Evolutionary conservation across 805 yeast genomes (phyloP).

Genomic region (Nakazawaea anatomiae): DNA sequence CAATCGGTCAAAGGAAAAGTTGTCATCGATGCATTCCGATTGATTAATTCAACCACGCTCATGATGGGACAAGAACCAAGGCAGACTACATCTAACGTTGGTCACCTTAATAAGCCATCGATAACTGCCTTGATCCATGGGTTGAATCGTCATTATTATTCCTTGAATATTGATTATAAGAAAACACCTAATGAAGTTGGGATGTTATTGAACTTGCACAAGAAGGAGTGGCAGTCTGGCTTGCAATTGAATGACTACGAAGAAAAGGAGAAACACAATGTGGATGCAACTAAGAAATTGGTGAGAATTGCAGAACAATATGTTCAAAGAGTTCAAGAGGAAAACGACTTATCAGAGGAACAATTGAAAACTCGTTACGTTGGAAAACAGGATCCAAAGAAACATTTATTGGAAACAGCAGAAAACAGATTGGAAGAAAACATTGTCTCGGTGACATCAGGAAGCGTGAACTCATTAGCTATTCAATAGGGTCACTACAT

Average conservation of each 20-base stretch:
- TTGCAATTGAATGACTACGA: conserved; percentile 71
- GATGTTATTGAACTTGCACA: conserved; percentile 91
- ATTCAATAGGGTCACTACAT: conserved; percentile 45
- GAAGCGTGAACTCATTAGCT: conserved; percentile 86
- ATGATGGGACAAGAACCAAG: conserved; percentile 98
- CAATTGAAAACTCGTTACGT: conserved; percentile 93
- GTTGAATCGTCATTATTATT: conserved; percentile 92
- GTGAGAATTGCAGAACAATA: conserved; percentile 88
- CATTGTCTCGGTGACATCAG: conserved; percentile 78
- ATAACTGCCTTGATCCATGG: conserved; percentile 97
- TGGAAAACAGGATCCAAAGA: conserved; percentile 98
- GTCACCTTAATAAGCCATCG: conserved; percentile 91
- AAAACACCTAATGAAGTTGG: conserved; percentile 89
- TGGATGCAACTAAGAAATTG: conserved; percentile 68
- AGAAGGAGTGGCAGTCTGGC: conserved; percentile 94
- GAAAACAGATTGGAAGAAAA: conserved; percentile 84
- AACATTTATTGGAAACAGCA: conserved; percentile 88
- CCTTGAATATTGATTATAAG: conserved; percentile 89
- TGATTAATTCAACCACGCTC: conserved; percentile 78
- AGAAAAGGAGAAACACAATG: conserved; percentile 69
- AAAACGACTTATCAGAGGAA: conserved; percentile 79
- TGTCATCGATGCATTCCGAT: conserved; percentile 96
- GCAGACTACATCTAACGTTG: conserved; percentile 93
- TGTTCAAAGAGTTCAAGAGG: conserved; percentile 87
- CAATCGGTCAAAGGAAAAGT: conserved; percentile 99